These are phyloP conservation scores for Drechslera avenae DNA, from an alignment of 2,329 filamentous ascomycete genomes.

Conservation along the genomic window DNA sequence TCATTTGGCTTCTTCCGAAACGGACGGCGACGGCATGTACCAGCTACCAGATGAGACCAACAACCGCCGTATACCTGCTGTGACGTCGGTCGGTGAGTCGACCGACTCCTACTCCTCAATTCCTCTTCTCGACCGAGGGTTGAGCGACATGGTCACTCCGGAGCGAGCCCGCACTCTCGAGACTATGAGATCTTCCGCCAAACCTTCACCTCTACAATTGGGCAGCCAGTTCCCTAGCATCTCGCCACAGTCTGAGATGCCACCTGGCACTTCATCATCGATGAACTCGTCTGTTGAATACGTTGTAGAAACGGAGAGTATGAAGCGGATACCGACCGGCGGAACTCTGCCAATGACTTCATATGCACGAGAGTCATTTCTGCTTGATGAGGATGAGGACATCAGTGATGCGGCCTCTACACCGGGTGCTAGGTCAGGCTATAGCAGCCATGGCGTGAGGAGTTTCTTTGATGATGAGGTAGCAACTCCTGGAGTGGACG, in stretches of 20 bases:
- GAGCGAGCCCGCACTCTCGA: slow-evolving; percentile 45
- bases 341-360: slow-evolving; percentile 48
- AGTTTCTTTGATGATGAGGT: slow-evolving; percentile 59
- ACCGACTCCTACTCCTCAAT: slow-evolving; percentile 77
- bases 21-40: slow-evolving; percentile 39
- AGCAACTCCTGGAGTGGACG: slow-evolving; percentile 40
- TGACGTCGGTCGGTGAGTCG: slow-evolving; percentile 60
- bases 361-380: slow-evolving; percentile 51
- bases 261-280: slow-evolving; percentile 35
- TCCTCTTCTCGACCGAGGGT: slow-evolving; percentile 73
- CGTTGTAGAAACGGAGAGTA: slow-evolving; percentile 57
- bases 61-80: slow-evolving; percentile 29
- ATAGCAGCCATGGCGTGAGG: slow-evolving; percentile 48
- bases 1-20: slow-evolving; percentile 24
- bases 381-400: slow-evolving; percentile 60
- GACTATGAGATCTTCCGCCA: slow-evolving; percentile 55
- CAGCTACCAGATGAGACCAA: slow-evolving; percentile 41
- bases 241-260: slow-evolving; percentile 19
- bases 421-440: slow-evolving; percentile 54
- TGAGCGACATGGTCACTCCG: slow-evolving; percentile 35
- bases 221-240: slow-evolving; percentile 27
- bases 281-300: slow-evolving; percentile 58
- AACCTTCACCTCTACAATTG: slow-evolving; percentile 41
- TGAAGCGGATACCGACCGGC: slow-evolving; percentile 54
- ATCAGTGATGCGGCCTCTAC: slow-evolving; percentile 60